phyloP scores from a whole-genome alignment of 2,329 filamentous ascomycete species.

The Teratosphaeriaceae sp. region DNA sequence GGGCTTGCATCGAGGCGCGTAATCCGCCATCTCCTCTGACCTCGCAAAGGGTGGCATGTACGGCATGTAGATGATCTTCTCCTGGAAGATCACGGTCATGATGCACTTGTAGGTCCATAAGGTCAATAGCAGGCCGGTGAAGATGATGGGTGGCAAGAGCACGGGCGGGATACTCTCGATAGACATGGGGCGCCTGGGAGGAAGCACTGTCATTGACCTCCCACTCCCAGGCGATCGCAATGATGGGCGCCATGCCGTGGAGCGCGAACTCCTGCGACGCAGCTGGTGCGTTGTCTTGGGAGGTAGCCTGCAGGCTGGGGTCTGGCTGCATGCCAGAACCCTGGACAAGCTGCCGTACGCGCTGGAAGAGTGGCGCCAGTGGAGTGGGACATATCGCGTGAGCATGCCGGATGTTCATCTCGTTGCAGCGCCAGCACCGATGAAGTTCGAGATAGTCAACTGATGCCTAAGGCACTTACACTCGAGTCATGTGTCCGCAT shows the following conservation, averaged over 20 bases:
- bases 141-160: conserved; percentile 61
- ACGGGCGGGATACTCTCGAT: conserved; percentile 34
- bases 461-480: too few relatives aligned
- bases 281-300: too few relatives aligned
- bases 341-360: too few relatives aligned
- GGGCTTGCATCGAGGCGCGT: conserved; percentile 51
- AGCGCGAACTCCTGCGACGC: too few relatives aligned
- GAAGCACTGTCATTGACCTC: background rate
- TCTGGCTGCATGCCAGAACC: too few relatives aligned
- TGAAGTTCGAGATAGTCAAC: too few relatives aligned
- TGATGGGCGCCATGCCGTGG: background rate
- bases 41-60: conserved; percentile 64
- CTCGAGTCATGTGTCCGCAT: too few relatives aligned
- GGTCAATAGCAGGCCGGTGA: conserved; percentile 56
- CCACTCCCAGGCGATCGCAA: background rate
- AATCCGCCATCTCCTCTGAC: conserved; percentile 60
- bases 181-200: conserved; percentile 15
- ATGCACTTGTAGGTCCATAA: conserved; percentile 61
- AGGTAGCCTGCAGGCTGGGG: too few relatives aligned
- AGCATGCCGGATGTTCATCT: too few relatives aligned
- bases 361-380: too few relatives aligned
- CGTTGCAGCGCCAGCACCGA: too few relatives aligned
- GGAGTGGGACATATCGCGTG: too few relatives aligned
- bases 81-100: conserved; percentile 72
- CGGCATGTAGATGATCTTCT: conserved; percentile 77